Evolutionary conservation across 495 filamentous ascomycete species (phyloP).

Genomic region (Rhizodiscina lignyota): DNA sequence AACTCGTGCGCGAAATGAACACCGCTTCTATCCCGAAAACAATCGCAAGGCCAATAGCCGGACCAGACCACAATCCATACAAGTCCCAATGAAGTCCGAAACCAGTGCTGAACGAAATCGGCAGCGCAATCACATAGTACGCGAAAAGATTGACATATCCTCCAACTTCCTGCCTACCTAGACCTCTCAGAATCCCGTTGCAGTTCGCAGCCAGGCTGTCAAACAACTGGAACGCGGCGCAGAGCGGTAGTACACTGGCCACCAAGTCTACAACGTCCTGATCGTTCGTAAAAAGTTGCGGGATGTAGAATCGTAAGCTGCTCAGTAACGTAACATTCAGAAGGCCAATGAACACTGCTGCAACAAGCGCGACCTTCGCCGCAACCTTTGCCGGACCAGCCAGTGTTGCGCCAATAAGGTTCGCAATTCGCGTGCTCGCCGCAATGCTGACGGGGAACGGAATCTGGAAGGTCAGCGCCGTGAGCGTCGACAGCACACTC

Average conservation of each 20-base stretch:
- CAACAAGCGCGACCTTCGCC: slow-evolving; percentile 32
- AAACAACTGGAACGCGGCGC: slow-evolving; percentile 76
- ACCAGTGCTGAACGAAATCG: slow-evolving; percentile 58
- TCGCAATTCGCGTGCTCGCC: slow-evolving; percentile 20
- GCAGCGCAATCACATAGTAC: slow-evolving; percentile 75
- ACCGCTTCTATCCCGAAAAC: too few relatives aligned
- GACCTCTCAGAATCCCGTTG: slow-evolving; percentile 69
- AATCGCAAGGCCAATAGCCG: slow-evolving; percentile 19
- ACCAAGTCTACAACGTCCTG: slow-evolving; percentile 62
- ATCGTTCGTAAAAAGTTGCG: slow-evolving; percentile 65
- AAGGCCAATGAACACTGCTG: slow-evolving; percentile 49
- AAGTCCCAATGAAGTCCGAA: slow-evolving; percentile 62
- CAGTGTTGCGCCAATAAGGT: slow-evolving; percentile 23
- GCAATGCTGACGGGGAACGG: slow-evolving; percentile 24
- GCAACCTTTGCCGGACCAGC: slow-evolving; percentile 20
- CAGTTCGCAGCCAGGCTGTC: slow-evolving; percentile 63
- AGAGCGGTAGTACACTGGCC: slow-evolving; percentile 54
- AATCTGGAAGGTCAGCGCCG: slow-evolving; percentile 21
- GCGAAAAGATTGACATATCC: slow-evolving; percentile 71
- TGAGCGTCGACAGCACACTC: slow-evolving; percentile 37
- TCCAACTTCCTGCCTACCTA: slow-evolving; percentile 74
- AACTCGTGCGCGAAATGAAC: too few relatives aligned
- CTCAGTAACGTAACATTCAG: slow-evolving; percentile 58
- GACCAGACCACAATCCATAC: slow-evolving; percentile 54
- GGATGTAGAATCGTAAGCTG: slow-evolving; percentile 47